These are phyloP conservation scores for Heteromeles arbutifolia DNA, from an alignment of 306 rosid genomes.

Conservation along the genomic window DNA sequence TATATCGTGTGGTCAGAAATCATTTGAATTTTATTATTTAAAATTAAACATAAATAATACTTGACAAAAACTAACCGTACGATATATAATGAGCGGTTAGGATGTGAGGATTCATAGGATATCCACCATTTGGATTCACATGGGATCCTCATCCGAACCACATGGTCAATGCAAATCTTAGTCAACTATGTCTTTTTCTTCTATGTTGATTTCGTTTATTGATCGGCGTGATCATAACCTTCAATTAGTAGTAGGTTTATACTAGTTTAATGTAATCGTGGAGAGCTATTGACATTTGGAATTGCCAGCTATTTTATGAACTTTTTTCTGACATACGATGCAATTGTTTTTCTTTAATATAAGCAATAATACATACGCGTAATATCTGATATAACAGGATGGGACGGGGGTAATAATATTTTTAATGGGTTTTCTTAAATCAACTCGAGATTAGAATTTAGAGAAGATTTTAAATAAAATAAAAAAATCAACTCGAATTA, in stretches of 20 bases:
- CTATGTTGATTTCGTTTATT: constrained; percentile 26
- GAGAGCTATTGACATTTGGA: constrained; percentile 16
- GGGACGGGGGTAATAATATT: no score
- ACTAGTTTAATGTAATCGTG: neutral
- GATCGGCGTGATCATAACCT: constrained; percentile 12
- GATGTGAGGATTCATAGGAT: accelerated
- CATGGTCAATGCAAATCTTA: constrained; percentile 51
- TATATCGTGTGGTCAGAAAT: accelerated
- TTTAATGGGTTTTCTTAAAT: no score
- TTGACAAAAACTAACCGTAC: no score
- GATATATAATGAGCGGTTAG: no score
- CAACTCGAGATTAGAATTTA: no score
- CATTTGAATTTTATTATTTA: no score
- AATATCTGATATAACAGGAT: neutral
- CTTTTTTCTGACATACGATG: neutral
- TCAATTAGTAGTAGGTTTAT: neutral
- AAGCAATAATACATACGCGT: neutral
- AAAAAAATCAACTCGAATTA: no score
- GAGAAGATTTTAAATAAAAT: no score
- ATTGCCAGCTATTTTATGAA: neutral
- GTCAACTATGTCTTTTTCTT: constrained; percentile 60
- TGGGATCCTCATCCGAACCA: neutral
- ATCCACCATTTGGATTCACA: accelerated
- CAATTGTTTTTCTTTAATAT: neutral
- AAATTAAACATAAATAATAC: no score